phyloP scores from a whole-genome alignment of 257 asterid species.

The Striga asiatica region DNA sequence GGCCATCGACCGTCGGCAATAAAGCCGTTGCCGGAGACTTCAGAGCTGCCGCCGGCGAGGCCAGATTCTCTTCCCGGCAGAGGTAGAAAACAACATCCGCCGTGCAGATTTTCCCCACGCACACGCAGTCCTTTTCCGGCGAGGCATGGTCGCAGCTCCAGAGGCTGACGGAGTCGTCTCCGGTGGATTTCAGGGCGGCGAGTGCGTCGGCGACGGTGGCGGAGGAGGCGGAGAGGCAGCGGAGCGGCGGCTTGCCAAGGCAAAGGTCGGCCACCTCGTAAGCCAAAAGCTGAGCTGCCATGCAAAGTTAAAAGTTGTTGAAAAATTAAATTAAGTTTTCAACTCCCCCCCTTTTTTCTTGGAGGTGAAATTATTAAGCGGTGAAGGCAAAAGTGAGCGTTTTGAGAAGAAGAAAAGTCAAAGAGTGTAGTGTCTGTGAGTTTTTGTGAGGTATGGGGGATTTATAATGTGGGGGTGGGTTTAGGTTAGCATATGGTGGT shows the following conservation, averaged over 20 bases:
- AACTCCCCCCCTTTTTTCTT: no score
- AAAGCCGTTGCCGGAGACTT: constrained; percentile 52
- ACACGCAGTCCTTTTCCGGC: constrained; percentile 25
- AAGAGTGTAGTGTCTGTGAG: no score
- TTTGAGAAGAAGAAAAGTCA: no score
- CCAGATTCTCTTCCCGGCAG: constrained; percentile 39
- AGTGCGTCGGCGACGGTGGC: constrained; percentile 56
- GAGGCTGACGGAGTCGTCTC: constrained; percentile 39
- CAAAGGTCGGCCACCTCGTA: constrained; percentile 85
- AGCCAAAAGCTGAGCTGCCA: constrained; percentile 55
- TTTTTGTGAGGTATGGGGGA: no score
- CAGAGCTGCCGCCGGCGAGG: constrained; percentile 46
- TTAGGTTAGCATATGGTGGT: no score
- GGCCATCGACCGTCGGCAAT: constrained; percentile 27
- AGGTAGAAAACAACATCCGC: constrained; percentile 67
- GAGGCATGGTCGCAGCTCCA: constrained; percentile 66
- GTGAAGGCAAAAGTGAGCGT: no score
- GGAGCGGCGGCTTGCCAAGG: constrained; percentile 83
- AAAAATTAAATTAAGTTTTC: not conserved
- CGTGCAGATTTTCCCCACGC: constrained; percentile 74
- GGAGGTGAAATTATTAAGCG: no score
- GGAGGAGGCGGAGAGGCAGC: constrained; percentile 49
- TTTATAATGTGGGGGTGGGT: no score
- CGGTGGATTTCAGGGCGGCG: constrained; percentile 43
- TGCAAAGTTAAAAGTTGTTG: constrained; percentile 18